Percentiles rank a stretch among this genome's conserved stretches.
Evolutionary conservation across 2,329 filamentous ascomycete genomes (phyloP).

Genomic region (Didymella exigua): DNA sequence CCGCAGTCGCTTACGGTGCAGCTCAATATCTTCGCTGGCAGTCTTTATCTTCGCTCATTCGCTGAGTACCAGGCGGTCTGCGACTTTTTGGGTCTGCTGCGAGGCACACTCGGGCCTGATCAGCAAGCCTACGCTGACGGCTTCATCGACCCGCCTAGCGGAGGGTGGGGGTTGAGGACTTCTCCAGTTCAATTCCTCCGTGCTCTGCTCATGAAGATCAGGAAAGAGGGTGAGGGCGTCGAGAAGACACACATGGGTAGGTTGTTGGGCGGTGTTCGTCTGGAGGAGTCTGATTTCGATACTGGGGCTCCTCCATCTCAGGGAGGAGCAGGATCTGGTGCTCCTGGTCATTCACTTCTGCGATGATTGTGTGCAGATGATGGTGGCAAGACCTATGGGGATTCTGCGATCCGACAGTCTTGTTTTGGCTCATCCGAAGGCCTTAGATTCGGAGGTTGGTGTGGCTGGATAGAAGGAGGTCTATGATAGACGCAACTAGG

Average conservation of each 20-base stretch:
- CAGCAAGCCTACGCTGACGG: constrained; percentile 42
- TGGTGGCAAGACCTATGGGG: background rate
- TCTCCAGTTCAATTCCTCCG: constrained; percentile 53
- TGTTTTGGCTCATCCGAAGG: too few relatives aligned
- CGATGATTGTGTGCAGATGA: background rate
- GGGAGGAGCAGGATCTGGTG: background rate
- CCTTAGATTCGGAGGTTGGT: background rate
- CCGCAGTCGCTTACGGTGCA: constrained; percentile 49
- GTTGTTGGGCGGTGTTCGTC: constrained; percentile 44
- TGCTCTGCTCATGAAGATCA: constrained; percentile 39
- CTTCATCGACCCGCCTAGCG: constrained; percentile 42
- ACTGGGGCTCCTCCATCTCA: background rate
- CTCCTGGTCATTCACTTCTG: background rate
- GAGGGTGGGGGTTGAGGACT: constrained; percentile 40
- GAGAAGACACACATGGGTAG: constrained; percentile 55
- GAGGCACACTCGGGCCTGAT: constrained; percentile 22
- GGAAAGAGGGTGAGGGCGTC: constrained; percentile 46
- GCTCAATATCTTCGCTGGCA: constrained; percentile 71
- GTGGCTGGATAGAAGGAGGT: background rate
- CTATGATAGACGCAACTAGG: background rate
- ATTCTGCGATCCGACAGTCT: background rate
- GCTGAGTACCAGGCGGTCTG: constrained; percentile 62
- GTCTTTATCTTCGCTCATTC: constrained; percentile 65
- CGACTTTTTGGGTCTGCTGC: constrained; percentile 58
- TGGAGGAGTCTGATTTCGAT: constrained; percentile 44